Evolutionary conservation across 2,329 filamentous ascomycete species (phyloP), one percentile per base, ranked within the genome.

Genomic region (Monilinia polystroma): DNA sequence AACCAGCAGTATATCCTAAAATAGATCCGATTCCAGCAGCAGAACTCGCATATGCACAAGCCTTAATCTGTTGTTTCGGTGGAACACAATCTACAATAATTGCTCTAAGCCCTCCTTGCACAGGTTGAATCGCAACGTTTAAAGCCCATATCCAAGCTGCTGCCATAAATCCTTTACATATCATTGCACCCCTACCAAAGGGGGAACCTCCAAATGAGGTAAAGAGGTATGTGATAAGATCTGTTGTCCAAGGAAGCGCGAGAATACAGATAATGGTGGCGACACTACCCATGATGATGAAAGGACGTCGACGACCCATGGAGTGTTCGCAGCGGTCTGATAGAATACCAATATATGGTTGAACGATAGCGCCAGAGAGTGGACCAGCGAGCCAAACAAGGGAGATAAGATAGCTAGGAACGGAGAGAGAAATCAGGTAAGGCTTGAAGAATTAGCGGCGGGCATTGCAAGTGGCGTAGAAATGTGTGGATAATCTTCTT

Each of bases 311-410:
- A 71, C 81, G 81, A 60, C 83, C 83, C 51, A 68, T 68, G 2
- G 26, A 18, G 77, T 80, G 82, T 38, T 75, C 75, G 29, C 78
- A 79, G 32, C 80, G 77, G 75, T 85, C 83, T 66, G 82, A 84
- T 70, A 81, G 80, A 69, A 83, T 77, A 12, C 83, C 83, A 45
- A 85, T 79, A 67, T 83, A 83, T 5, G 83, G 83, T 70, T 85
- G 83, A 3, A 84, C 81, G 23, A 85, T 73, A 1, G 80, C 80
- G 45, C 83, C 83, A 26, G 81, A 84, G 2, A 85, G 76, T 18
- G 83, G 83, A 18, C 82, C 83, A n/a, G 83, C 83, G 29, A 85
- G 82, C 83, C 83, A 85, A 45, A 84, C 81, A 5, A 84, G 76
- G 18, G 82, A 80, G 29, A 83, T 78, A 63, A 84, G 75, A 11